phyloP scores from a whole-genome alignment of 805 yeast species.

The Metschnikowia anglica region DNA sequence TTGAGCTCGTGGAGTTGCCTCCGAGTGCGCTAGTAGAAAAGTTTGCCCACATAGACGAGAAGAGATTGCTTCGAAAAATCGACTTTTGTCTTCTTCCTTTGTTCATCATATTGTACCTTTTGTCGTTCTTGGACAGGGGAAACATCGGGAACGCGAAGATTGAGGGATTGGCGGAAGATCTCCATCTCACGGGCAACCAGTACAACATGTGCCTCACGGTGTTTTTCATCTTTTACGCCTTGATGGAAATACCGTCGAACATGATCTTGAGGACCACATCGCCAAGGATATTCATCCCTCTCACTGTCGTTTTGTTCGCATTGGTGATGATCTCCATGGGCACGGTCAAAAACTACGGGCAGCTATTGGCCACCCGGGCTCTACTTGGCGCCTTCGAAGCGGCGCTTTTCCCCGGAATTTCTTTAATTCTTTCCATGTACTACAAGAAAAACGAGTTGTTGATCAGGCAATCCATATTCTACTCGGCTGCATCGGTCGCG shows the following conservation, averaged over 20 bases:
- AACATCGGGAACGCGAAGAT: constrained; percentile 79
- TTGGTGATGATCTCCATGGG: constrained; percentile 66
- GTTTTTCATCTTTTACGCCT: constrained; percentile 69
- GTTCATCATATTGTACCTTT: constrained; percentile 67
- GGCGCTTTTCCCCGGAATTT: constrained; percentile 73
- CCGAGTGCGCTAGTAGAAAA: no score
- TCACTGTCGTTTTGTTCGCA: constrained; percentile 61
- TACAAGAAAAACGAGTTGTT: constrained; percentile 66
- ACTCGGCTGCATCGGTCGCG: constrained; percentile 68
- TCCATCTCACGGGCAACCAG: constrained; percentile 55
- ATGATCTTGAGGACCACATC: constrained; percentile 53
- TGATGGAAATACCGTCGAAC: constrained; percentile 65
- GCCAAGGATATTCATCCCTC: constrained; percentile 65
- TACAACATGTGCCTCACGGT: constrained; percentile 65
- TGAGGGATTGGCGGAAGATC: constrained; percentile 60
- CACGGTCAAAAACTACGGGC: constrained; percentile 56
- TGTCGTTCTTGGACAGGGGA: constrained; percentile 78
- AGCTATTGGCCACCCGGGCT: constrained; percentile 60
- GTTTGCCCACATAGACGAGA: constrained; percentile 54
- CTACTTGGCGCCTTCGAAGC: constrained; percentile 68
- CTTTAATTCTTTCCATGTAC: constrained; percentile 66
- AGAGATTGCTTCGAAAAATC: constrained; percentile 57
- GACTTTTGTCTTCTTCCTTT: constrained; percentile 73
- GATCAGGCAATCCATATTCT: constrained; percentile 66
- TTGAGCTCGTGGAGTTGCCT: no score